A percentile compares a stretch with the other conserved stretches of the same genome.
Evolutionary conservation across 495 filamentous ascomycete genomes (phyloP).

Genomic region (Chaetomium cochliodes): DNA sequence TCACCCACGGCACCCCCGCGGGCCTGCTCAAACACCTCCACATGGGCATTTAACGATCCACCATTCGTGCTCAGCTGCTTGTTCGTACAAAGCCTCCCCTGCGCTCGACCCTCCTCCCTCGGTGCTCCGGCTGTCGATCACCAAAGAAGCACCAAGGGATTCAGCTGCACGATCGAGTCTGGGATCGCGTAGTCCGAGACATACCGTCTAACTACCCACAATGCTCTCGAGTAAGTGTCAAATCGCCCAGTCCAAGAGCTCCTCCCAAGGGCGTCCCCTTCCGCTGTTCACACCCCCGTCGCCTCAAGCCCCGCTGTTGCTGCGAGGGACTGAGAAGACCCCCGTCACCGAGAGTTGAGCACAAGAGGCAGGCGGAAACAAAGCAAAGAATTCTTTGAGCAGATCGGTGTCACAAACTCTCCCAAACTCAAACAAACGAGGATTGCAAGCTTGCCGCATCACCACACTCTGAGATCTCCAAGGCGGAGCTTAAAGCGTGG

Average conservation of each 20-base stretch:
- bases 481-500: neutral
- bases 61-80: neutral
- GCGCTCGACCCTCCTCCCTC: slow-evolving; percentile 7
- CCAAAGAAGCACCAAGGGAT: slow-evolving; percentile 3
- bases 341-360: neutral
- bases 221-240: slow-evolving; percentile 34
- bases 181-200: slow-evolving; percentile 17
- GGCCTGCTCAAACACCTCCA: neutral
- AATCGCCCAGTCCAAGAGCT: neutral
- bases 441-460: neutral
- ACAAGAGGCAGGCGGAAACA: neutral
- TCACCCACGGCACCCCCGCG: neutral
- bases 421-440: neutral
- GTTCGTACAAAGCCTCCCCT: slow-evolving; percentile 8
- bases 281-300: slow-evolving; percentile 13
- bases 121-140: slow-evolving; percentile 16
- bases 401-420: neutral
- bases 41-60: slow-evolving; percentile 8
- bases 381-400: neutral
- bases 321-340: neutral
- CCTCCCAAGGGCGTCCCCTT: slow-evolving; percentile 20
- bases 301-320: slow-evolving; percentile 3
- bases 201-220: slow-evolving; percentile 16
- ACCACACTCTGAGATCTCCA: neutral
- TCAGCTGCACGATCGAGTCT: neutral